These are phyloP conservation scores for Hyaloscypha finlandica DNA, from an alignment of 495 filamentous ascomycete species.

Conservation along the genomic window DNA sequence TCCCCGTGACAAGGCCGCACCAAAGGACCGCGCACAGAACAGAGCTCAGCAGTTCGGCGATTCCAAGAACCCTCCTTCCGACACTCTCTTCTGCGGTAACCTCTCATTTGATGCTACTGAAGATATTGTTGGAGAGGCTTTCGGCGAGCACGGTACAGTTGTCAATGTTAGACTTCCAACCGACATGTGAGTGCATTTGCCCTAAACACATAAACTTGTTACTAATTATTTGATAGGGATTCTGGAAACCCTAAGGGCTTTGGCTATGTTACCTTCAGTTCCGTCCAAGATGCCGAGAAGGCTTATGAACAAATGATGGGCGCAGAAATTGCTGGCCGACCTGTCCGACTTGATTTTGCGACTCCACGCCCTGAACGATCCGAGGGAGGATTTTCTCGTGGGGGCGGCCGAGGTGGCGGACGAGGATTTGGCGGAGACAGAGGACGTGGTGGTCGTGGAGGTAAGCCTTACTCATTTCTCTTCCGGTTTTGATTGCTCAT, in stretches of 20 bases:
- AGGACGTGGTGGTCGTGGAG: not conserved
- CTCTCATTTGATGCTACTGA: slow-evolving; percentile 82
- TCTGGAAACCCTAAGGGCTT: slow-evolving; percentile 90
- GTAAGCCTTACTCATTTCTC: too few species aligned
- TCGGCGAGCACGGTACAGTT: slow-evolving; percentile 70
- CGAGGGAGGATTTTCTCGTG: slow-evolving; percentile 46
- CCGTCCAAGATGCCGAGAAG: slow-evolving; percentile 80
- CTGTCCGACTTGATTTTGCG: slow-evolving; percentile 88
- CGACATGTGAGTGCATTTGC: slow-evolving; percentile 57
- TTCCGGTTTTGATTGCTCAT: too few species aligned
- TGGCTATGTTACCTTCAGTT: slow-evolving; percentile 85
- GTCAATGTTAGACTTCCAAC: slow-evolving; percentile 86
- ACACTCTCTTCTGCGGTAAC: slow-evolving; percentile 95
- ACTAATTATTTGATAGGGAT: slow-evolving; percentile 59
- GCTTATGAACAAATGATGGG: slow-evolving; percentile 78
- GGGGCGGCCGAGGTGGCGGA: slow-evolving; percentile 56
- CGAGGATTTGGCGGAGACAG: slow-evolving; percentile 62
- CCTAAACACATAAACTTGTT: not conserved
- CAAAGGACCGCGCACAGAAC: slow-evolving; percentile 59
- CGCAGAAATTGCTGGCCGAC: slow-evolving; percentile 71
- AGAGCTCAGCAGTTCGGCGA: slow-evolving; percentile 82
- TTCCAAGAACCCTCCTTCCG: slow-evolving; percentile 67
- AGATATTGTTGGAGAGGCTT: slow-evolving; percentile 71
- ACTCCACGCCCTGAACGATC: slow-evolving; percentile 66
- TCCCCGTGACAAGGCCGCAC: slow-evolving; percentile 58